Percentiles rank a stretch among this genome's conserved stretches.
These are phyloP conservation scores for Pythium oligandrum DNA, from an alignment of 352 stramenopile genomes.

Conservation along the genomic window DNA sequence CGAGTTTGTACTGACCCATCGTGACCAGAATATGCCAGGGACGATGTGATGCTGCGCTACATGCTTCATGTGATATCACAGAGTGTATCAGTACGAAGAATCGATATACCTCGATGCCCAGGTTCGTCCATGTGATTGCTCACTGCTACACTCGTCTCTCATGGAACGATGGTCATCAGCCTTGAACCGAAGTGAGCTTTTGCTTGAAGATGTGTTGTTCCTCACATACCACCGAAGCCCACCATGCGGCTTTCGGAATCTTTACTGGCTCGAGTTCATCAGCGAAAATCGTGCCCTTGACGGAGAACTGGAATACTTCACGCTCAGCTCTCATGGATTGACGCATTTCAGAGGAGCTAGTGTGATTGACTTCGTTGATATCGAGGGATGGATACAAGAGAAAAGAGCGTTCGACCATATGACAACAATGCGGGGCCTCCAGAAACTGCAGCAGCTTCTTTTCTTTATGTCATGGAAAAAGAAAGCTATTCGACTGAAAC, in stretches of 20 bases:
- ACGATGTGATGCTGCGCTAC: constrained; percentile 43
- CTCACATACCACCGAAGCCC: constrained; percentile 31
- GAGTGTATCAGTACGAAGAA: constrained; percentile 17
- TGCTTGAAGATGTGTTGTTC: constrained; percentile 47
- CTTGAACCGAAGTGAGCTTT: too few species aligned
- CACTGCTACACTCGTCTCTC: too few species aligned
- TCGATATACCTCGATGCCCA: constrained; percentile 9
- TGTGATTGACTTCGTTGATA: constrained; percentile 49
- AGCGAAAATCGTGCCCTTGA: constrained; percentile 29
- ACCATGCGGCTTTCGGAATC: constrained; percentile 58
- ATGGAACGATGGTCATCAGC: too few species aligned
- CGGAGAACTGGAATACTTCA: constrained; percentile 39
- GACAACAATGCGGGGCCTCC: constrained; percentile 51
- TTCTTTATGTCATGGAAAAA: constrained; percentile 77
- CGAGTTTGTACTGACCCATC: neutral
- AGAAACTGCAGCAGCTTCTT: constrained; percentile 63
- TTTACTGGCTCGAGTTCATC: constrained; percentile 58
- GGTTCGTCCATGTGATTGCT: neutral
- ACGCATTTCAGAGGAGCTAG: constrained; percentile 38
- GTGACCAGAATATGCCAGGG: constrained; percentile 34
- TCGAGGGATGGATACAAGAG: constrained; percentile 53
- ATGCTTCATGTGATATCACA: constrained; percentile 36
- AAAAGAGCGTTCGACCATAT: constrained; percentile 74
- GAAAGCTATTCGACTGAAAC: constrained; percentile 37
- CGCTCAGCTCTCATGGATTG: constrained; percentile 47